Conservation (phyloP, 2,329 filamentous ascomycete genomes). For the Calonectria henricotiae region DNA sequence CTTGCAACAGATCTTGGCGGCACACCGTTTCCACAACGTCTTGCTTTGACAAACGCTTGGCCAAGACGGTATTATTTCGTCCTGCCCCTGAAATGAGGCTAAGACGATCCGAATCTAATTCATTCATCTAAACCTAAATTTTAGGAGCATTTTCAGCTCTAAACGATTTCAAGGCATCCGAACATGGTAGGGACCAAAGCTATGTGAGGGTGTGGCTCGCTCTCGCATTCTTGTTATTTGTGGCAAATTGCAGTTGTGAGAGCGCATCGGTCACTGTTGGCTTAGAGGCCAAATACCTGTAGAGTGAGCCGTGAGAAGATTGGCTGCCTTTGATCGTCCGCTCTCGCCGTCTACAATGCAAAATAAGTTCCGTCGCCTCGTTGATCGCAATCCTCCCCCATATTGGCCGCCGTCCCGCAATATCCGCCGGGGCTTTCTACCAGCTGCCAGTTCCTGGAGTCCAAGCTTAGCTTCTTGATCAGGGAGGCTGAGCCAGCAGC, state of each 20-base stretch:
- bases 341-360: background rate
- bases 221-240: background rate
- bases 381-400: background rate
- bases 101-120: slow-evolving; percentile 4
- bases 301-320: no score
- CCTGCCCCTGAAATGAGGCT: background rate
- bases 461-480: slow-evolving; percentile 5
- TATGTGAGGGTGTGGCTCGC: background rate
- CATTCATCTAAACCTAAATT: slow-evolving; percentile 11
- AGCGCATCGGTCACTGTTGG: background rate
- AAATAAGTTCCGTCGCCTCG: background rate
- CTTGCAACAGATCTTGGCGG: background rate
- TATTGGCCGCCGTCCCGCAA: background rate
- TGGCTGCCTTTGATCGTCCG: background rate
- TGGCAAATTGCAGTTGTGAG: background rate
- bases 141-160: background rate
- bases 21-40: background rate
- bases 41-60: background rate
- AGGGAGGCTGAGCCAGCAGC: background rate
- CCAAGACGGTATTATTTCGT: background rate
- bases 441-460: background rate
- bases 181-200: background rate
- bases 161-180: background rate
- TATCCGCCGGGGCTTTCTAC: background rate
- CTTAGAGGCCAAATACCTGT: no score